Conservation (phyloP, 768 basidiomycete species). For the Agaricus sinodeliciosus region DNA sequence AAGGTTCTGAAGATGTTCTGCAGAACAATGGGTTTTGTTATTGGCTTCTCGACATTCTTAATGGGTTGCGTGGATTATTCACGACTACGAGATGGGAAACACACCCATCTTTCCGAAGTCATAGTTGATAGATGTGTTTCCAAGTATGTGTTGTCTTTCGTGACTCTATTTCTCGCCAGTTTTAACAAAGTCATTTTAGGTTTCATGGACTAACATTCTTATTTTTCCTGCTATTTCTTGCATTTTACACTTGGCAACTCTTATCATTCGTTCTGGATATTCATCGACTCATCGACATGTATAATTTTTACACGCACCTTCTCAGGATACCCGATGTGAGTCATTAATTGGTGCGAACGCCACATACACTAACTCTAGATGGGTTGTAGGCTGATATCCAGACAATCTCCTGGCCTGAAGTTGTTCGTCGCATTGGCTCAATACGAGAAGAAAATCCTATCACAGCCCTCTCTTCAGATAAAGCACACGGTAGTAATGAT, state of each 20-base stretch:
- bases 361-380: conserved; percentile 1
- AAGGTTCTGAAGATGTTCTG: conserved; percentile 17
- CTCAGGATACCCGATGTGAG: conserved; percentile 90
- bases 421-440: conserved; percentile 83
- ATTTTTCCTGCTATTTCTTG: conserved; percentile 80
- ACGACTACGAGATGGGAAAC: conserved; percentile 59
- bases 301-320: conserved; percentile 91
- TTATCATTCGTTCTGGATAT: conserved; percentile 70
- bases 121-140: conserved; percentile 81
- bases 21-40: conserved; percentile 97
- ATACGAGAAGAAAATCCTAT: conserved; percentile 93
- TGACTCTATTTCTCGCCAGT: neutral
- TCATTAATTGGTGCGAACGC: neutral
- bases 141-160: conserved; percentile 44
- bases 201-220: conserved; percentile 80
- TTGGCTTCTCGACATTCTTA: conserved; percentile 96
- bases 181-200: conserved; percentile 28
- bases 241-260: conserved; percentile 88
- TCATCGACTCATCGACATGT: conserved; percentile 84
- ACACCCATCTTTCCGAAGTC: conserved; percentile 70
- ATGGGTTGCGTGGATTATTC: conserved; percentile 93
- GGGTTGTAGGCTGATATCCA: conserved; percentile 82
- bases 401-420: conserved; percentile 94
- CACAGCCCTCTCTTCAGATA: conserved; percentile 74
- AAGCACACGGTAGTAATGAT: conserved; percentile 42